Evolutionary conservation across 1,284 basidiomycete species (phyloP), one percentile per base, ranked within the genome.

Genomic region (Fomitopsis pinicola): DNA sequence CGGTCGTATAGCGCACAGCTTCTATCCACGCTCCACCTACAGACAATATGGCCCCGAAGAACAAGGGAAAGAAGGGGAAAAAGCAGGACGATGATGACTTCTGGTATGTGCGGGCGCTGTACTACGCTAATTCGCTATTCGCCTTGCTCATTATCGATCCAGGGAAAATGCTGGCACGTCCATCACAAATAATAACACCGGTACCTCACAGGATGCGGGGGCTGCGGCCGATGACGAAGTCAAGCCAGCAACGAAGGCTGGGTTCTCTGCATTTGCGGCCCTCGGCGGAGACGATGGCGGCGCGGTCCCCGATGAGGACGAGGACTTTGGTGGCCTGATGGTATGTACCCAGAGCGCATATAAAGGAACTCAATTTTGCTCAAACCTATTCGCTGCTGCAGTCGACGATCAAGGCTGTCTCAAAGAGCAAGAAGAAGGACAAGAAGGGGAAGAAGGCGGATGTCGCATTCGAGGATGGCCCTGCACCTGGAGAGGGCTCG

Each of bases 11-110:
- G 12, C 38, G 30, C 48, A 50, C 26, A 14, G 22, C 28, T 28
- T 15, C 10, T 22, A 8, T 14, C 17, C 15, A 52, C 40, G 46
- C 45, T 56, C 28, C 28, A 42, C 36, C 26, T 28, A 35, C 33
- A 58, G 28, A 59, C 55, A 33, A 50, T n/a, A 95, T 96, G 94
- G 80, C 93, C 62, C 92, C 93, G 57, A 96, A 95, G 79, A 91
- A 86, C 71, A 92, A 94, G 73, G 90, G 85, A 64, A 95, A 95
- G 80, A 95, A 94, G 75, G 86, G 82, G 26, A 94, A 94, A 77
- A 93, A 89, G 75, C 82, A 78, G 69, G 82, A 89, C 69, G 91
- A 92, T 64, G 92, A 91, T 60, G 88, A 91, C 65, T 91, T 84
- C 78, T 95, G 93, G 93, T 94, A 67, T 22, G 48, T 50, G 14